A percentile compares a stretch with the other conserved stretches of the same genome.
phyloP scores from a whole-genome alignment of 768 basidiomycete genomes.

The Leccinum subgranulosum region DNA sequence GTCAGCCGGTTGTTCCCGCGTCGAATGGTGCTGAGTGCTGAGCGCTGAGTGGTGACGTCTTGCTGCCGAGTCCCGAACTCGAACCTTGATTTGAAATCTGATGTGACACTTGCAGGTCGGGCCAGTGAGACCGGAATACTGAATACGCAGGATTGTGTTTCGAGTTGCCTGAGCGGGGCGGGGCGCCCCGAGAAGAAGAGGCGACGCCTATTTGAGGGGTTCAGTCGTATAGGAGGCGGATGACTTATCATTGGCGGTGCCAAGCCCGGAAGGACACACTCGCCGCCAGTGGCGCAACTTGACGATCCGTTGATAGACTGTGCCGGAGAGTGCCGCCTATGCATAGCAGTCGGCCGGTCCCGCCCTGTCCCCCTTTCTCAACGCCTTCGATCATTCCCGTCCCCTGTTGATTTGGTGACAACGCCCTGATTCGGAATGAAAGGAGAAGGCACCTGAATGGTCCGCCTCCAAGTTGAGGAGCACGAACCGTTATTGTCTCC shows the following conservation, averaged over 20 bases:
- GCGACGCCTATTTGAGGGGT: conserved; percentile 1
- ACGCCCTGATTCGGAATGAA: background rate
- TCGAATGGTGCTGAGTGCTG: background rate
- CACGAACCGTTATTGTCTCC: background rate
- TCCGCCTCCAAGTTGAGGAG: conserved; percentile 2
- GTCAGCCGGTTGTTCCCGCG: background rate
- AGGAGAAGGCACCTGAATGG: conserved; percentile 6
- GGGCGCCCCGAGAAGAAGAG: background rate
- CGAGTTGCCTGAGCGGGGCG: background rate
- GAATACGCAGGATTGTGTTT: conserved; percentile 7
- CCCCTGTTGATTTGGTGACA: background rate
- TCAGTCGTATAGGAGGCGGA: conserved; percentile 9
- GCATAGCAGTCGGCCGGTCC: background rate
- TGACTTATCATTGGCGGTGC: background rate
- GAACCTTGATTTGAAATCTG: background rate
- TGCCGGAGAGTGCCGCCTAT: background rate
- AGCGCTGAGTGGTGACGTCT: background rate
- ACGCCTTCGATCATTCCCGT: background rate
- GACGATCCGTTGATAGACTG: background rate
- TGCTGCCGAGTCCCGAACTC: background rate
- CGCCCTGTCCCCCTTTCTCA: background rate
- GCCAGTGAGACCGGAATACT: background rate
- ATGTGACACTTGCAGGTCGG: background rate
- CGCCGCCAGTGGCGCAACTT: background rate
- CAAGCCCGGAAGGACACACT: background rate